Evolutionary conservation across 768 basidiomycete genomes (phyloP), one percentile per base, ranked within the genome.

Genomic region (Cyclocybe aegerita): DNA sequence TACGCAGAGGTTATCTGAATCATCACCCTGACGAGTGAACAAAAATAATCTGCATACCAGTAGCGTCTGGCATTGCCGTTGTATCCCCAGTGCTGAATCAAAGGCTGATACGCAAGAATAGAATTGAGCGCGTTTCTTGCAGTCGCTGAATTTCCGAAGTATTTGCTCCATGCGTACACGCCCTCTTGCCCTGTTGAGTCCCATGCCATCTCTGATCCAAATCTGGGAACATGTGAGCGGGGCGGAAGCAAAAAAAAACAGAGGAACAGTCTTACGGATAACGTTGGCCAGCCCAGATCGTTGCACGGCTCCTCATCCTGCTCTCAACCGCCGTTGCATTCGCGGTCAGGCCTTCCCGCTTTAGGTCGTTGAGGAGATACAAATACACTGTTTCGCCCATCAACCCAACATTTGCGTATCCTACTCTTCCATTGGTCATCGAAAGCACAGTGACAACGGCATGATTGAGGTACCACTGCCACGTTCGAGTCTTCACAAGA

Each of bases 161-260:
- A 79, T 51, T 69, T 76, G 40, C 72, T 69, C 80, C 79, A 82
- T 1, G 68, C 70, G 54, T 78, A 82, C 9, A 80, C 78, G 14
- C 80, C 80, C 56, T 82, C 80, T 48, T 82, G 79, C 8, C 80
- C 80, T 3, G 80, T 81, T 15, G 74, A 75, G 52, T 75, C 75
- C 79, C 79, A 81, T 8, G 79, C 79, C 78, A 81, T 80, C 59
- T 82, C 80, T 3, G 79, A 81, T 5, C 80, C 80, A 53, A 81
- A 81, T 37, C 79, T 81, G 49, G 12, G 30, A 49, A 43, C 12
- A 50, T 10, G 31, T 50, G 32, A 54, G 32, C 12, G 37, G 12
- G 17, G 16, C 8, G 39, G n/a, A 34, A 40, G 42, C 12, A 12
- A 31, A 38, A 47, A 39, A 14, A 52, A 31, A 35, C 33, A 9